Percentiles rank a stretch among this genome's conserved stretches.
Evolutionary conservation across 2,329 filamentous ascomycete species (phyloP).

Genomic region (Colletotrichum filicis): DNA sequence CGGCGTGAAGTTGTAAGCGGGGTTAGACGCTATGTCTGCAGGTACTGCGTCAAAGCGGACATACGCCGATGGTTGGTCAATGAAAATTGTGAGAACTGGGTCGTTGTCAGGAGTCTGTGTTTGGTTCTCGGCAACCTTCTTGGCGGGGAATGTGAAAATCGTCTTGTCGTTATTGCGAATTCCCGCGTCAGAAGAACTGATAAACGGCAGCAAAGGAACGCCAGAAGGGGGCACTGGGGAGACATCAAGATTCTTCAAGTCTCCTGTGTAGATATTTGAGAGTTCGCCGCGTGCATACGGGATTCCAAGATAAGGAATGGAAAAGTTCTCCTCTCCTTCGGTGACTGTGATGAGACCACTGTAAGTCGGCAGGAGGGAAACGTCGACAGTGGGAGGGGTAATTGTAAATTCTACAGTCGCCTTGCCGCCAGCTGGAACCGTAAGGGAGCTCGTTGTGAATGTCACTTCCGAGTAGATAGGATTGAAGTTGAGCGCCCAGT

Average conservation of each 20-base stretch:
- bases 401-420: slow-evolving; percentile 9
- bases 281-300: slow-evolving; percentile 2
- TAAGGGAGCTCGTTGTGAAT: slow-evolving; percentile 2
- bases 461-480: slow-evolving; percentile 6
- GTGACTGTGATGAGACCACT: slow-evolving; percentile 23
- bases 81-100: slow-evolving; percentile 1
- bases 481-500: slow-evolving; percentile 20
- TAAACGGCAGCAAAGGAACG: slow-evolving; percentile 3
- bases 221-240: slow-evolving; percentile 2
- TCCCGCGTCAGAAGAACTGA: slow-evolving; percentile 11
- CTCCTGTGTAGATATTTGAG: slow-evolving; percentile 11
- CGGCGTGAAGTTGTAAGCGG: slow-evolving; percentile 16
- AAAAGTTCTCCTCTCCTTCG: not conserved
- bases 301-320: slow-evolving; percentile 16
- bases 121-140: not conserved
- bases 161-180: slow-evolving; percentile 14
- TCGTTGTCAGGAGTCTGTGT: slow-evolving; percentile 6
- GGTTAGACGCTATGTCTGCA: slow-evolving; percentile 15
- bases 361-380: slow-evolving; percentile 15
- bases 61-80: slow-evolving; percentile 21
- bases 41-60: slow-evolving; percentile 20
- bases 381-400: not conserved
- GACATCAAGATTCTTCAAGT: not conserved
- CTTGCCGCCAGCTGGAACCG: slow-evolving; percentile 11
- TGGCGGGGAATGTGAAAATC: slow-evolving; percentile 24